Evolutionary conservation across 306 rosid genomes (phyloP).

Genomic region (Sechiopsis laciniata): DNA sequence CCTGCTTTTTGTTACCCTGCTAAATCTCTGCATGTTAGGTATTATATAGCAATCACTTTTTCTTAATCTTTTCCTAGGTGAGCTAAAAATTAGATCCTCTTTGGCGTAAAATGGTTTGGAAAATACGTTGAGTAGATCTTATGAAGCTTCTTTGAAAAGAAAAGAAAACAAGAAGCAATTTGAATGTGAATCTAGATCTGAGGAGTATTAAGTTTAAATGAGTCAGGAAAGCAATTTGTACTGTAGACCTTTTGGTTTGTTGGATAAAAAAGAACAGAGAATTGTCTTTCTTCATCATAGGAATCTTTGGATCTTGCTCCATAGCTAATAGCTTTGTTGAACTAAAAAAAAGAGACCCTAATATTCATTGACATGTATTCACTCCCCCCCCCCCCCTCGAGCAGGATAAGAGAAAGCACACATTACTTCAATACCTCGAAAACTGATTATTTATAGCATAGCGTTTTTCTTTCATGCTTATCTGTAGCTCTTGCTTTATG

Average conservation of each 20-base stretch:
- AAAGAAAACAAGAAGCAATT: too few species aligned
- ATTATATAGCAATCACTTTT: too few species aligned
- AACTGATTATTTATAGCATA: neutral
- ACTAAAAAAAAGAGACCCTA: neutral
- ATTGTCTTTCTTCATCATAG: neutral
- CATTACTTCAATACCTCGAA: neutral
- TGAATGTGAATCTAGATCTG: too few species aligned
- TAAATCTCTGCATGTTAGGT: neutral
- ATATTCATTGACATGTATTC: neutral
- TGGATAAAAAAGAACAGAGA: too few species aligned
- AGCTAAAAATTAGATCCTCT: too few species aligned
- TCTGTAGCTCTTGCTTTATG: conserved; percentile 1
- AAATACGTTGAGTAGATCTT: neutral
- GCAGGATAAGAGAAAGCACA: neutral
- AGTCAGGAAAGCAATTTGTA: too few species aligned
- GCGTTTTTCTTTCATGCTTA: neutral
- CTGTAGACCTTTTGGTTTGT: too few species aligned
- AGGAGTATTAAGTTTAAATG: too few species aligned
- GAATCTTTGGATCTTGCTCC: conserved; percentile 9
- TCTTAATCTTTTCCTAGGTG: too few species aligned
- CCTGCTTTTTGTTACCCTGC: too few species aligned
- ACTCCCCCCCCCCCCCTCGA: too few species aligned
- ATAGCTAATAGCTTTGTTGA: neutral
- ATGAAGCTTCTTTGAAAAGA: too few species aligned
- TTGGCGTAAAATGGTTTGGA: neutral